Conservation (phyloP, 441 rosid genomes). For the Dalechampia spathulata region DNA sequence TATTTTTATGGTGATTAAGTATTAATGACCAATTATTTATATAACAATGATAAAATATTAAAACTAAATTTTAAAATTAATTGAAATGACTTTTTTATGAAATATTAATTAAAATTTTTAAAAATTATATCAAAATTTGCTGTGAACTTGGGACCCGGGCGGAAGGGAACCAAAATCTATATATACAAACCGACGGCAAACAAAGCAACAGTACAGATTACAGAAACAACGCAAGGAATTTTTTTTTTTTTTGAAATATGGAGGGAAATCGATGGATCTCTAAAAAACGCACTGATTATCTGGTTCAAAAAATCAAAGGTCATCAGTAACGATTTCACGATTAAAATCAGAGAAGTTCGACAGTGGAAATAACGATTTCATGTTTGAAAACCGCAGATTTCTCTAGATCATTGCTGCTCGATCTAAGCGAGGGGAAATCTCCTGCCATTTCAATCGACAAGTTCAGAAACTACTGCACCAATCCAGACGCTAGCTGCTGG, state of each 20-base stretch:
- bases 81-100: too few species aligned
- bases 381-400: constrained; percentile 31
- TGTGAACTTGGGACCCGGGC: too few species aligned
- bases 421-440: constrained; percentile 41
- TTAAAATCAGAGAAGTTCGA: too few species aligned
- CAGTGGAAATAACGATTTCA: background rate
- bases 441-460: constrained; percentile 43
- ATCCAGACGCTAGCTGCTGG: constrained; percentile 25
- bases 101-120: too few species aligned
- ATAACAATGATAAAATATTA: too few species aligned
- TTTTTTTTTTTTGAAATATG: too few species aligned
- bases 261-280: constrained; percentile 44
- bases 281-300: constrained; percentile 10
- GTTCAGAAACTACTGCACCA: constrained; percentile 61
- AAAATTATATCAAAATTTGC: too few species aligned
- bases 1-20: too few species aligned
- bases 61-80: too few species aligned
- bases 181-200: background rate
- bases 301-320: constrained; percentile 59
- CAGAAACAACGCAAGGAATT: background rate
- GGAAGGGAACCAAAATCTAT: too few species aligned
- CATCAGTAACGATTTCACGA: background rate
- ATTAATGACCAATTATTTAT: too few species aligned
- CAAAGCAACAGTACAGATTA: background rate
- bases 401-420: constrained; percentile 41